Base-by-base conservation (phyloP, 495 filamentous ascomycete species). In the Aspergillus haitiensis region DNA sequence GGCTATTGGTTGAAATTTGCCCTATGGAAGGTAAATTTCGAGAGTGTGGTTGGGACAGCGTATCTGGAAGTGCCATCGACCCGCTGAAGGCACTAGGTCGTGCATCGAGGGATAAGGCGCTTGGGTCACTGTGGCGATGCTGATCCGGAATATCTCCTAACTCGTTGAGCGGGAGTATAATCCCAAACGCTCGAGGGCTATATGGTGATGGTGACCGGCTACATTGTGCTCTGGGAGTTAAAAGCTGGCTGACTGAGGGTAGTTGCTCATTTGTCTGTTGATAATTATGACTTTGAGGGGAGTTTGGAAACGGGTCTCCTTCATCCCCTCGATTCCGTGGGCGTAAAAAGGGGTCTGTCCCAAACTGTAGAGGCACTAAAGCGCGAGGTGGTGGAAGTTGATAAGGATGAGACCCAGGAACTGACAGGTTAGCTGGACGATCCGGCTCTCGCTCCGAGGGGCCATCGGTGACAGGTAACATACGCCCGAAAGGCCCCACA, bases 371-470 rank as follows among this genome's bases (percentile, higher is more conserved):
- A 54, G 73, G 72, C 15, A 64, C 62, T 12, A 72, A 72, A 52
- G 72, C 62, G 45, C 74, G 75, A 53, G 79, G 80, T 42, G 78
- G 79, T 52, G 80, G 80, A 58, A 83, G 79, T 63, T 81, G 77
- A 62, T 79, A 81, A 57, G 75, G 75, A 52, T 66, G 64, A 56
- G 76, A 64, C 58, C 71, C 73, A 27, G 72, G 55, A 59, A 68
- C 73, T 71, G 67, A 67, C 35, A 64, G 65, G 63, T 75, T 76
- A 70, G 70, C 66, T 67, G 68, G 48, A 56, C 44, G 66, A 60
- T 72, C 68, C 52, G 66, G 62, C 56, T 72, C 65, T 62, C 69
- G 72, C 58, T 68, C 66, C 54, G 67, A 48, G 52, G 67, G 61
- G 36, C 64, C 56, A 56, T 76, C 70, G 53, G 40, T 65, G 48